phyloP scores from a whole-genome alignment of 2,329 filamentous ascomycete species.

The Penicillium capsulatum region DNA sequence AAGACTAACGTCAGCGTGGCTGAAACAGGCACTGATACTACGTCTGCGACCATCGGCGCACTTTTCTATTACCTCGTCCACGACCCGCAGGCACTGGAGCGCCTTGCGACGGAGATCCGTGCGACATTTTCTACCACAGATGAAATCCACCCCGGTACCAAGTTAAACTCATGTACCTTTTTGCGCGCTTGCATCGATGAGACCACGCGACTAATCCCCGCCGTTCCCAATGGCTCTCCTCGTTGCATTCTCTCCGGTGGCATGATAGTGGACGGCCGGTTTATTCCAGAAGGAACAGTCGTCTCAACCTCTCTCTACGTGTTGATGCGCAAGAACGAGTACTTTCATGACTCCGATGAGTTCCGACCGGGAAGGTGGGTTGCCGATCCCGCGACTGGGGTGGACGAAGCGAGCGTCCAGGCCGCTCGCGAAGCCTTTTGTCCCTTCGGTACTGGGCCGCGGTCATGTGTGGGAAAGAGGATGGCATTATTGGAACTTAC shows the following conservation, averaged over 20 bases:
- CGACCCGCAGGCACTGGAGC: slow-evolving; percentile 12
- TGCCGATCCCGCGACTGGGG: slow-evolving; percentile 23
- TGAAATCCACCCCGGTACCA: slow-evolving; percentile 7
- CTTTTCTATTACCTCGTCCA: slow-evolving; percentile 25
- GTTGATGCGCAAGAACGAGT: slow-evolving; percentile 33
- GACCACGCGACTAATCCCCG: slow-evolving; percentile 10
- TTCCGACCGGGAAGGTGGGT: slow-evolving; percentile 62
- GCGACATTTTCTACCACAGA: slow-evolving; percentile 12
- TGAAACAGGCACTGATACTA: slow-evolving; percentile 19
- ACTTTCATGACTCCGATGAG: slow-evolving; percentile 54
- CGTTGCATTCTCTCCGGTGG: slow-evolving; percentile 7
- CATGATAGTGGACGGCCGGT: slow-evolving; percentile 4
- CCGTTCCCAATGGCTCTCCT: slow-evolving; percentile 4
- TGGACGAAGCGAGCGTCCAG: not conserved
- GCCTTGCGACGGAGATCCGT: slow-evolving; percentile 13
- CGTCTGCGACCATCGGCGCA: slow-evolving; percentile 15
- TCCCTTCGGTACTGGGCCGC: slow-evolving; percentile 7
- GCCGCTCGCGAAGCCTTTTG: slow-evolving; percentile 6
- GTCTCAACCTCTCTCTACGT: slow-evolving; percentile 12
- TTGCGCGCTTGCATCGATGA: slow-evolving; percentile 13
- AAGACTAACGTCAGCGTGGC: too few species aligned
- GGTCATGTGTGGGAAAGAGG: slow-evolving; percentile 11
- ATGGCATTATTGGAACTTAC: slow-evolving; percentile 9
- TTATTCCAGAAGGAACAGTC: slow-evolving; percentile 10
- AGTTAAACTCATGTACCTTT: slow-evolving; percentile 9